phyloP scores from a whole-genome alignment of 345 rosid genomes.

The Xanthoceras sorbifolium region DNA sequence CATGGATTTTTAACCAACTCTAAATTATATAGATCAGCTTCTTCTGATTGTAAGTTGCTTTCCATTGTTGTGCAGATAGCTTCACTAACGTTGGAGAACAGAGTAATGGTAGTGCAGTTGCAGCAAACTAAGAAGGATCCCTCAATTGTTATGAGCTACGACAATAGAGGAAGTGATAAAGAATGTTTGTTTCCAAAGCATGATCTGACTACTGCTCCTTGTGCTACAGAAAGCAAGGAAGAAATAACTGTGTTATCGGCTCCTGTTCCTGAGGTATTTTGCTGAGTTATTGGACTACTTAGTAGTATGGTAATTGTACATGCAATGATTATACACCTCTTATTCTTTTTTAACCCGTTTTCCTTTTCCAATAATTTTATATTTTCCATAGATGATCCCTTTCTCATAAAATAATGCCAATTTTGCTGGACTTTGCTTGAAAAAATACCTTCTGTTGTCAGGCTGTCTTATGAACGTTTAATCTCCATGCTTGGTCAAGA shows the following conservation, averaged over 20 bases:
- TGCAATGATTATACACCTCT: neutral
- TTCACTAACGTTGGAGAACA: slow-evolving; percentile 61
- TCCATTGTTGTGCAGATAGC: slow-evolving; percentile 49
- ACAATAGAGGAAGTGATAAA: slow-evolving; percentile 21
- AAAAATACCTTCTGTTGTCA: neutral
- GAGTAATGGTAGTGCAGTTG: slow-evolving; percentile 55
- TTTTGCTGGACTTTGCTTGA: neutral
- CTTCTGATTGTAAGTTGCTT: slow-evolving; percentile 11
- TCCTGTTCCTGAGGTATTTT: slow-evolving; percentile 39
- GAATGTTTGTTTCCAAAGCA: slow-evolving; percentile 22
- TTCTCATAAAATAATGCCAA: neutral
- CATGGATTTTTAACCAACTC: neutral
- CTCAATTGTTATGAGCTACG: slow-evolving; percentile 19
- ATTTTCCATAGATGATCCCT: neutral
- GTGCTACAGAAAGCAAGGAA: slow-evolving; percentile 29
- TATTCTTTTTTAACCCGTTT: neutral
- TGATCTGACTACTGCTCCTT: slow-evolving; percentile 25
- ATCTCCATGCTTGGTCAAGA: neutral
- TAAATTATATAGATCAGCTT: neutral
- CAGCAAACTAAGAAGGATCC: slow-evolving; percentile 44
- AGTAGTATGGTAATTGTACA: slow-evolving; percentile 10
- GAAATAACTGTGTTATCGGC: slow-evolving; percentile 27
- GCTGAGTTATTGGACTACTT: neutral
- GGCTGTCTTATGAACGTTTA: neutral
- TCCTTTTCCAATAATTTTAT: neutral